Evolutionary conservation across 73 alveolate genomes (phyloP).

Genomic region (Paramecium tetraurelia): DNA sequence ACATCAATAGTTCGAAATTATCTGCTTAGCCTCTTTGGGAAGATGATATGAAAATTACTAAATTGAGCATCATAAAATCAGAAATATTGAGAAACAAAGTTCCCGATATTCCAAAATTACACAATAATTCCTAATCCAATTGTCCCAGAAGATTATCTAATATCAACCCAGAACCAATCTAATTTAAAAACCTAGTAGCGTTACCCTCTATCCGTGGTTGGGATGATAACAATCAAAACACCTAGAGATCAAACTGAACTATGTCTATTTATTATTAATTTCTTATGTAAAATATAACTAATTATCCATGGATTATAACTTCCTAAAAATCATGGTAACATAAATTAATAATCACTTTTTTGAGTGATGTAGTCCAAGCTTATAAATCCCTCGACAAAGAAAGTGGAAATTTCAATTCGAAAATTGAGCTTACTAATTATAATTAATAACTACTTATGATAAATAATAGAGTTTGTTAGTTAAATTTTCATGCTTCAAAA

Average conservation of each 20-base stretch:
- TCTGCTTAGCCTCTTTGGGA: not conserved
- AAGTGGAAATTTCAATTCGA: no score
- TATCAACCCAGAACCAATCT: not conserved
- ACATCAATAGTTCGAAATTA: not conserved
- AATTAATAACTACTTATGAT: no score
- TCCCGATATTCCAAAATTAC: not conserved
- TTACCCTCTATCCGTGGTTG: not conserved
- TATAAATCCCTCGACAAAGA: no score
- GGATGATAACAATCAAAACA: not conserved
- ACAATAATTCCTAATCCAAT: not conserved
- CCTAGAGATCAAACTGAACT: conserved; percentile 6
- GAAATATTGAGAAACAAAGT: not conserved
- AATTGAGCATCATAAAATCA: not conserved
- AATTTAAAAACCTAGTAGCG: not conserved
- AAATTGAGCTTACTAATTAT: no score
- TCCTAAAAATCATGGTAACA: not conserved
- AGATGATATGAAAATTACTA: not conserved
- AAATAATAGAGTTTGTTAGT: no score
- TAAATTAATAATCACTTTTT: no score
- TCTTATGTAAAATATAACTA: not conserved
- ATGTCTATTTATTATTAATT: not conserved
- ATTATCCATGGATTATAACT: not conserved
- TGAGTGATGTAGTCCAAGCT: no score
- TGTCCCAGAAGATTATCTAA: not conserved
- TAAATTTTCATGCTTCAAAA: no score